Percentiles rank a stretch among this genome's conserved stretches.
phyloP scores from a whole-genome alignment of 176 grass and related monocot species.

The Oryza coarctata region DNA sequence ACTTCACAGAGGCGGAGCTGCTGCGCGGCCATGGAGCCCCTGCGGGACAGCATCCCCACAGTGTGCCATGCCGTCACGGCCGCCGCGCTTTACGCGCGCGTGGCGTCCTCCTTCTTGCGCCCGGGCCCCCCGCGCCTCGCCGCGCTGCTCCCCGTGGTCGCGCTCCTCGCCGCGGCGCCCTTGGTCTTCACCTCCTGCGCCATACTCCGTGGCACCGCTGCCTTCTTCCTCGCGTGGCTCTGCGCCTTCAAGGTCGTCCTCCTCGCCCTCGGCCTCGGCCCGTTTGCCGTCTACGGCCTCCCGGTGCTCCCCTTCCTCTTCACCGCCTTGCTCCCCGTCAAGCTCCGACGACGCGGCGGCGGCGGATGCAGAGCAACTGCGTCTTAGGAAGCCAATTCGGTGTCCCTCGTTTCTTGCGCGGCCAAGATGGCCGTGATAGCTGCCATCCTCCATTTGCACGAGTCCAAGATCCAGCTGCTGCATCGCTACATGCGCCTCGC shows the following conservation, averaged over 20 bases:
- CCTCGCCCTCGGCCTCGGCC: constrained; percentile 36
- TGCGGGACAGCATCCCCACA: constrained; percentile 19
- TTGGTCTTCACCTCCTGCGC: constrained; percentile 35
- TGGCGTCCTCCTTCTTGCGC: neutral
- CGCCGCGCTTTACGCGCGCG: constrained; percentile 22
- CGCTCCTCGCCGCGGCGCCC: constrained; percentile 34
- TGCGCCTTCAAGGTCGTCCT: constrained; percentile 49
- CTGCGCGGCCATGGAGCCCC: constrained; percentile 2
- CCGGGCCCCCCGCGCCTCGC: constrained; percentile 2
- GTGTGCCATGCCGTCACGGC: neutral
- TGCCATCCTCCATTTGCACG: neutral
- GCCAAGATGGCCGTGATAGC: neutral
- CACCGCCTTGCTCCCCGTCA: constrained; percentile 31
- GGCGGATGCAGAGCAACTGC: neutral
- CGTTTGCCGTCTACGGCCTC: constrained; percentile 27
- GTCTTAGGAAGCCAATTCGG: neutral
- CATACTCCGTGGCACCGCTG: constrained; percentile 12
- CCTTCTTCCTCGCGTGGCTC: constrained; percentile 58
- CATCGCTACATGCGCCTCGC: constrained; percentile 16
- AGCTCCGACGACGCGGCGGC: neutral
- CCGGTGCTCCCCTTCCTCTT: constrained; percentile 23
- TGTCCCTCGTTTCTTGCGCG: neutral
- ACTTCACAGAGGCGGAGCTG: too few species aligned
- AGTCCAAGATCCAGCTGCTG: neutral
- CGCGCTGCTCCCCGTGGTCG: constrained; percentile 32